Evolutionary conservation across 352 stramenopile genomes (phyloP).

Genomic region (Discostella stelligera): DNA sequence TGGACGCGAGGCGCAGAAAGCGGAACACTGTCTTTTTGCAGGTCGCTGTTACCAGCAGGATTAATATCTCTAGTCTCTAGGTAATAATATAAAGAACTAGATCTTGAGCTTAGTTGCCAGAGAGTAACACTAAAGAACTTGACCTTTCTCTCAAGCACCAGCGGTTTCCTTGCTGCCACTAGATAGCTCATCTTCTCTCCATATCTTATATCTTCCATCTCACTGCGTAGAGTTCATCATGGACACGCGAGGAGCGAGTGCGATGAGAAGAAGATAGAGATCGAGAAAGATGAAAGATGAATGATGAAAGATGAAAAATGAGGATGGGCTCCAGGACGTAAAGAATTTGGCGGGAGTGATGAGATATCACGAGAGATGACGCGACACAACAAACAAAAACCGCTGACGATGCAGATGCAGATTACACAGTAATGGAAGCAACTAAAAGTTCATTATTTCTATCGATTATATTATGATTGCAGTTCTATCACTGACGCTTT

Average conservation of each 20-base stretch:
- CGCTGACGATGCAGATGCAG: neutral
- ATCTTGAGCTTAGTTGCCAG: neutral
- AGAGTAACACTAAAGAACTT: neutral
- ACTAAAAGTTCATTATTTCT: neutral
- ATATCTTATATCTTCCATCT: too few species aligned
- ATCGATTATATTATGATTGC: neutral
- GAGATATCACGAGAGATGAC: too few species aligned
- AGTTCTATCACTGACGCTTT: neutral
- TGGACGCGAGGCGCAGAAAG: slow-evolving; percentile 53
- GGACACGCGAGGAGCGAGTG: too few species aligned
- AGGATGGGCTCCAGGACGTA: too few species aligned
- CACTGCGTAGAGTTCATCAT: too few species aligned
- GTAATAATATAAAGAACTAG: neutral
- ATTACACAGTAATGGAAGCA: neutral
- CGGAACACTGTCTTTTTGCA: slow-evolving; percentile 47
- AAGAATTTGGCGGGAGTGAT: too few species aligned
- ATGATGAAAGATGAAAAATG: too few species aligned
- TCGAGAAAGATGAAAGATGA: too few species aligned
- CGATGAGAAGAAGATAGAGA: too few species aligned
- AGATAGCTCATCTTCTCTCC: too few species aligned
- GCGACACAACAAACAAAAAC: neutral
- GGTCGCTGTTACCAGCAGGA: slow-evolving; percentile 54
- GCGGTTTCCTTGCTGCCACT: too few species aligned
- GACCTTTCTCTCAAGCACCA: neutral
- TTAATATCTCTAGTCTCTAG: slow-evolving; percentile 16